Evolutionary conservation across 2,329 filamentous ascomycete species (phyloP).

Genomic region (Microsporum ferrugineum): DNA sequence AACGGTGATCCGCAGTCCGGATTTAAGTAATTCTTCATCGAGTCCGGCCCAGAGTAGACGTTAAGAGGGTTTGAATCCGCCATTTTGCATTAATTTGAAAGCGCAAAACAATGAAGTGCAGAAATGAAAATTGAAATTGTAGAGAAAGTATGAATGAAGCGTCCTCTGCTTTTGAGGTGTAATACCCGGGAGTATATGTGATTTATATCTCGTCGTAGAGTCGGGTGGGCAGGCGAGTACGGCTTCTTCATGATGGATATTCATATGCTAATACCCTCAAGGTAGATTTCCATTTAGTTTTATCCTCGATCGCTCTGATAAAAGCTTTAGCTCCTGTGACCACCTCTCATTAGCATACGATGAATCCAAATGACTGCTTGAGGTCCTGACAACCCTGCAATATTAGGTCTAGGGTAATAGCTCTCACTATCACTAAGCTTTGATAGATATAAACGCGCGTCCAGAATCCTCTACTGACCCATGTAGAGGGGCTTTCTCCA

Average conservation of each 20-base stretch:
- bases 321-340: not conserved
- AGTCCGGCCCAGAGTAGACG: conserved; percentile 47
- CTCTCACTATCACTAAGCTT: not conserved
- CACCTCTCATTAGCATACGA: not conserved
- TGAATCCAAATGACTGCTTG: not conserved
- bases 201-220: not conserved
- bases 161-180: not conserved
- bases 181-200: not conserved
- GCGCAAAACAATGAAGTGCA: not conserved
- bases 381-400: not conserved
- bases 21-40: conserved; percentile 48
- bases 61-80: conserved; percentile 31
- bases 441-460: not conserved
- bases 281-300: not conserved
- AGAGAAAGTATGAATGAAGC: not conserved
- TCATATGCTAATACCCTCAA: not conserved
- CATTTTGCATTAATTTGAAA: conserved; percentile 12
- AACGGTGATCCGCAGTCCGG: conserved; percentile 47
- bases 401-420: not conserved
- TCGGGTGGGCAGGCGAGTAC: not conserved
- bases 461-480: too few species aligned
- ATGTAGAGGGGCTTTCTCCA: too few species aligned
- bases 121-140: not conserved
- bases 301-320: not conserved
- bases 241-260: not conserved